Percentiles rank a stretch among this genome's conserved stretches.
phyloP scores from a whole-genome alignment of 2,329 filamentous ascomycete species.

The Penicillium sclerotigenum region DNA sequence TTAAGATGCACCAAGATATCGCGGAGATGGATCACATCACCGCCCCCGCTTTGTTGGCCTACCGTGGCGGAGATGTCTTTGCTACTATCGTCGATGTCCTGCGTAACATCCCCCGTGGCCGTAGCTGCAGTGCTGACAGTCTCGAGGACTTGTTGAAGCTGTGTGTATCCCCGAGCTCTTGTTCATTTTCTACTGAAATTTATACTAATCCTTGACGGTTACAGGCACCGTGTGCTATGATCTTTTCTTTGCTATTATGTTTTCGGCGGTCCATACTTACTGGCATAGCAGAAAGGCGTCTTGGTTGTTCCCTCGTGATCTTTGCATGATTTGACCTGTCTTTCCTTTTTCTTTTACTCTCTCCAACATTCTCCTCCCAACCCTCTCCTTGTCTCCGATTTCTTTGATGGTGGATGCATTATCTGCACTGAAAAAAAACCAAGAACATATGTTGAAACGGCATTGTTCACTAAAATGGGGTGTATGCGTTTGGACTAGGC shows the following conservation, averaged over 20 bases:
- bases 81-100: slow-evolving; percentile 84
- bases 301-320: slow-evolving; percentile 5
- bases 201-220: slow-evolving; percentile 3
- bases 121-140: slow-evolving; percentile 50
- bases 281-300: slow-evolving; percentile 11
- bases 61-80: slow-evolving; percentile 85
- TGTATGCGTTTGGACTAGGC: background rate
- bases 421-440: background rate
- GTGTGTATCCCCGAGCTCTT: slow-evolving; percentile 37
- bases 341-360: background rate
- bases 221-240: slow-evolving; percentile 33
- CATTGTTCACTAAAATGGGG: slow-evolving; percentile 11
- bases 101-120: slow-evolving; percentile 70
- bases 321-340: background rate
- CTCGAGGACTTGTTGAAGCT: slow-evolving; percentile 57
- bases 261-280: background rate
- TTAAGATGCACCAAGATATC: slow-evolving; percentile 86
- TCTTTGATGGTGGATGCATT: background rate
- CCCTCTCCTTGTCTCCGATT: background rate
- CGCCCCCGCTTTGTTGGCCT: slow-evolving; percentile 84
- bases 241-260: background rate
- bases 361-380: background rate
- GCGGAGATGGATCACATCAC: slow-evolving; percentile 90
- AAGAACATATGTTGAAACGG: slow-evolving; percentile 2
- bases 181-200: background rate